phyloP scores from a whole-genome alignment of 129 eudicot genomes.

The Helichrysum umbraculigerum region DNA sequence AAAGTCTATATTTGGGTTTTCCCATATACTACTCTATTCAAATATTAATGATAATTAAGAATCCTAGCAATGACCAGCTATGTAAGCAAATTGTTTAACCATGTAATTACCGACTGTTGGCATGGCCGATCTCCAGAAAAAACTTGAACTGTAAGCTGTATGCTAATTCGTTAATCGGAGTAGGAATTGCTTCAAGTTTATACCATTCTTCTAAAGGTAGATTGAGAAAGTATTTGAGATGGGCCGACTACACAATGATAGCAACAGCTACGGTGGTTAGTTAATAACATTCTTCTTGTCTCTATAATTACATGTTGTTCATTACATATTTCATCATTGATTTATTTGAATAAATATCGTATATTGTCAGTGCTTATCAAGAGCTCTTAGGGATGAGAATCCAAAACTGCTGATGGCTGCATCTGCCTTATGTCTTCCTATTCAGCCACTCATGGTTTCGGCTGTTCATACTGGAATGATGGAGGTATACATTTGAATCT shows the following conservation, averaged over 20 bases:
- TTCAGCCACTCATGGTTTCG: slow-evolving; percentile 96
- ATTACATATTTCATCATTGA: not conserved
- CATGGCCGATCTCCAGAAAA: slow-evolving; percentile 56
- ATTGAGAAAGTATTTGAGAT: slow-evolving; percentile 77
- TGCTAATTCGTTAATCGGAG: slow-evolving; percentile 96
- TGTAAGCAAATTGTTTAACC: not conserved
- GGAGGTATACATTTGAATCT: slow-evolving; percentile 61
- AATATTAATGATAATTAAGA: not conserved
- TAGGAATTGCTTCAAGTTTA: slow-evolving; percentile 86
- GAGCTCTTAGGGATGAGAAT: slow-evolving; percentile 84
- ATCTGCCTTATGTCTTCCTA: slow-evolving; percentile 77
- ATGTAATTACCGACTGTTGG: not conserved
- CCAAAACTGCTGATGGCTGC: slow-evolving; percentile 91
- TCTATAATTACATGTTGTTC: not conserved
- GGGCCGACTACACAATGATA: slow-evolving; percentile 97
- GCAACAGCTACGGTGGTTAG: slow-evolving; percentile 96
- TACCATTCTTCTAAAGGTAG: slow-evolving; percentile 94
- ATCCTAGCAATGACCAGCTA: not conserved
- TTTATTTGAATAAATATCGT: not conserved
- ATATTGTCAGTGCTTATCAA: slow-evolving; percentile 72
- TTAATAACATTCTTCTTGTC: not conserved
- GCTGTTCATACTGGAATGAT: slow-evolving; percentile 94
- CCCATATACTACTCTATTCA: not conserved
- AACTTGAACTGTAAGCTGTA: slow-evolving; percentile 78
- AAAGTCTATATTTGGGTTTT: not conserved